Percentiles rank a stretch among this genome's conserved stretches.
phyloP scores from a whole-genome alignment of 345 rosid species.

The Cardiospermum halicacabum region DNA sequence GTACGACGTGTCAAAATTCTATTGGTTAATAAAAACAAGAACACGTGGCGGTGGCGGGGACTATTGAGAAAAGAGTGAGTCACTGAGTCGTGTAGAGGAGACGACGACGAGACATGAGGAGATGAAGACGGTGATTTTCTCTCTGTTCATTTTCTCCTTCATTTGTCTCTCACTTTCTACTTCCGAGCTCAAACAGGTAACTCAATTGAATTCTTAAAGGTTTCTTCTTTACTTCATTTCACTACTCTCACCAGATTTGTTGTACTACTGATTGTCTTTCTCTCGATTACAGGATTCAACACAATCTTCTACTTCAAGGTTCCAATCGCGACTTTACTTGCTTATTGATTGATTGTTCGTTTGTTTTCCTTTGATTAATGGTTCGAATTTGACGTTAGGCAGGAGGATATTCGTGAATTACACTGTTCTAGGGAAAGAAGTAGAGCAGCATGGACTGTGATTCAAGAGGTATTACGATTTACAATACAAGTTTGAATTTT shows the following conservation, averaged over 20 bases:
- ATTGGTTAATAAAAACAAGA: background rate
- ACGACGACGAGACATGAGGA: background rate
- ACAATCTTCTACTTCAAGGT: slow-evolving; percentile 42
- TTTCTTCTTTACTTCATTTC: background rate
- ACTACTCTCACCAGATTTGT: background rate
- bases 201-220: background rate
- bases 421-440: slow-evolving; percentile 78
- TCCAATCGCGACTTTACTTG: background rate
- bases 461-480: slow-evolving; percentile 46
- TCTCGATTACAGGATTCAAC: slow-evolving; percentile 31
- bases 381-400: slow-evolving; percentile 19
- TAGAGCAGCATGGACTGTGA: slow-evolving; percentile 51
- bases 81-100: background rate
- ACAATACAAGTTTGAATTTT: no score
- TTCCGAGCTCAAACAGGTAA: slow-evolving; percentile 12
- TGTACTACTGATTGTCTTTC: no score
- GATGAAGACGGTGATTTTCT: slow-evolving; percentile 14
- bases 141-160: slow-evolving; percentile 20
- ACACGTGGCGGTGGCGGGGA: background rate
- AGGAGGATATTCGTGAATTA: slow-evolving; percentile 32
- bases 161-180: slow-evolving; percentile 16
- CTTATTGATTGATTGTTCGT: background rate
- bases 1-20: background rate
- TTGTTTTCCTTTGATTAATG: background rate
- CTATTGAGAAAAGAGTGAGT: background rate